A percentile compares a stretch with the other conserved stretches of the same genome.
These are phyloP conservation scores for Leccinum pachyderme DNA, from an alignment of 1,284 basidiomycete genomes.

Conservation along the genomic window DNA sequence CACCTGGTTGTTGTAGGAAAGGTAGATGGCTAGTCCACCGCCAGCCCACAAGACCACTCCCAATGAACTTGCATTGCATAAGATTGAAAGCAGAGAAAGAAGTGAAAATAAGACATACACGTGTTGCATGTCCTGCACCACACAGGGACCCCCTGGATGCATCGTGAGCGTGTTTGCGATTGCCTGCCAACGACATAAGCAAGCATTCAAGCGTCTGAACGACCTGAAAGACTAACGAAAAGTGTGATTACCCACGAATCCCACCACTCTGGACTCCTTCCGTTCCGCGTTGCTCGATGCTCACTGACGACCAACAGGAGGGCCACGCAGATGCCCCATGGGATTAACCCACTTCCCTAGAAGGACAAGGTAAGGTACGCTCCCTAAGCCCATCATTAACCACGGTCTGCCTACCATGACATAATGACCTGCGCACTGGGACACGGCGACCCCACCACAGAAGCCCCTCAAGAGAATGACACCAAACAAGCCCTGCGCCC, in stretches of 20 bases:
- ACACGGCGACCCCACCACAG: slow-evolving; percentile 68
- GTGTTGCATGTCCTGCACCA: slow-evolving; percentile 93
- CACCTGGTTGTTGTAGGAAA: slow-evolving; percentile 78
- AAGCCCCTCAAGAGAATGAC: slow-evolving; percentile 64
- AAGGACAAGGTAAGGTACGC: background rate
- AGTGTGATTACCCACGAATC: slow-evolving; percentile 87
- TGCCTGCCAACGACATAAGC: slow-evolving; percentile 18
- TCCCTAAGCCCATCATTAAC: background rate
- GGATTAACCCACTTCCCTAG: slow-evolving; percentile 80
- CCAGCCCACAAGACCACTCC: slow-evolving; percentile 81
- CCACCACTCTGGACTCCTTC: slow-evolving; percentile 85
- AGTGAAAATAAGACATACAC: slow-evolving; percentile 53
- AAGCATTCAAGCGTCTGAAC: background rate
- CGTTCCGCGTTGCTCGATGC: slow-evolving; percentile 71
- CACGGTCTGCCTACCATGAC: slow-evolving; percentile 61
- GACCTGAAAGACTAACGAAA: slow-evolving; percentile 60
- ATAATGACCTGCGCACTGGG: slow-evolving; percentile 88
- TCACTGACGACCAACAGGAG: slow-evolving; percentile 84
- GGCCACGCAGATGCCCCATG: slow-evolving; percentile 82
- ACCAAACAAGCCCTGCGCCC: slow-evolving; percentile 83
- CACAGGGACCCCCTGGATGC: slow-evolving; percentile 79
- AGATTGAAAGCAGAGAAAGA: background rate
- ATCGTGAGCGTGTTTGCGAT: slow-evolving; percentile 92
- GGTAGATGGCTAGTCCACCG: slow-evolving; percentile 84
- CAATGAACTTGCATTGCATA: slow-evolving; percentile 34